Conservation (phyloP, 2,329 filamentous ascomycete genomes). For the Aspergillus chevalieri region DNA sequence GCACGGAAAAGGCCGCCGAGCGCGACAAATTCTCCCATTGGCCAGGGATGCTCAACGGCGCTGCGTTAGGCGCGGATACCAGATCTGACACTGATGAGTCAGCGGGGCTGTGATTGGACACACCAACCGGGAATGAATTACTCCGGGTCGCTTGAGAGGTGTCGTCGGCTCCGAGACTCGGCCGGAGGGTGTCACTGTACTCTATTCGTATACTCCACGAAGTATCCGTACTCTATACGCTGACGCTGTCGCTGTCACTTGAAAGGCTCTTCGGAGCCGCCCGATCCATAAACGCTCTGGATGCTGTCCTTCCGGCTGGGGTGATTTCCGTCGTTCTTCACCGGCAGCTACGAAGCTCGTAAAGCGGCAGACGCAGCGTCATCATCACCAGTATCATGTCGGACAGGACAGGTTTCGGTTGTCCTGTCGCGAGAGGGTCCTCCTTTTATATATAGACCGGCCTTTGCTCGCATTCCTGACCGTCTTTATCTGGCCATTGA, state of each 20-base stretch:
- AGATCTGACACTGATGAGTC: background rate
- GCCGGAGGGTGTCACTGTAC: conserved; percentile 6
- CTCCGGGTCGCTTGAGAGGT: background rate
- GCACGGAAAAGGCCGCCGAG: background rate
- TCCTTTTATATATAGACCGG: background rate
- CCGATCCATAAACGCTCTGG: conserved; percentile 5
- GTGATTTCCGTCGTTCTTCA: conserved; percentile 17
- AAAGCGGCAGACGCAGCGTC: background rate
- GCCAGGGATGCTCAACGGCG: background rate
- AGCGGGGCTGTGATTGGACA: background rate
- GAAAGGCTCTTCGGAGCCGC: background rate
- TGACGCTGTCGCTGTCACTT: conserved; percentile 1
- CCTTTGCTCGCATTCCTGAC: background rate
- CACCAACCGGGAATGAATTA: background rate
- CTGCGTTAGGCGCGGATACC: background rate
- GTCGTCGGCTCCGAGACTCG: conserved; percentile 16
- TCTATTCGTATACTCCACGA: background rate
- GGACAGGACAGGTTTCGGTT: background rate
- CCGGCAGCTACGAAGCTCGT: conserved; percentile 3
- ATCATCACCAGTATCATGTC: background rate
- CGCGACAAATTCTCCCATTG: background rate
- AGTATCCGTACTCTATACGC: background rate
- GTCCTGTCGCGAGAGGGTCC: background rate
- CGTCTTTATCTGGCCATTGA: background rate
- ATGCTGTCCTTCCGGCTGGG: conserved; percentile 18